Percentiles rank a stretch among this genome's conserved stretches.
These are phyloP conservation scores for Cucumis cinereus DNA, from an alignment of 306 rosid genomes.

Conservation along the genomic window DNA sequence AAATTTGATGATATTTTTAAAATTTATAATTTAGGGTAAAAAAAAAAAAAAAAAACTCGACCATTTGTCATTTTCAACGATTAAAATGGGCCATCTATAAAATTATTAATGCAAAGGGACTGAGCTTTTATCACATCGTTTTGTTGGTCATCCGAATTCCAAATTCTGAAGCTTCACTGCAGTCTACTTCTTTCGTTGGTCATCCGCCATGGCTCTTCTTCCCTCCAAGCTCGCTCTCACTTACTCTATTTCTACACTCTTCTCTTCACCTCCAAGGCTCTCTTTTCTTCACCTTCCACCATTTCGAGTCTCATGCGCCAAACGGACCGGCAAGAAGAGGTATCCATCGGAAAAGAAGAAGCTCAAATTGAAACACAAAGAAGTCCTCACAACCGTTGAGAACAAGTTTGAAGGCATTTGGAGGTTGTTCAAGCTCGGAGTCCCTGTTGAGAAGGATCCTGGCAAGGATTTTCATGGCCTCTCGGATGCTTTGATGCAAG, in stretches of 20 bases:
- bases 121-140: not conserved
- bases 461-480: constrained; percentile 65
- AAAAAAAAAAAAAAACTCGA: too few relatives aligned
- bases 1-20: too few relatives aligned
- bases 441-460: constrained; percentile 57
- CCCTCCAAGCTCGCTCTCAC: constrained; percentile 30
- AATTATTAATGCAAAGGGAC: not conserved
- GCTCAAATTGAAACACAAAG: constrained; percentile 45
- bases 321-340: constrained; percentile 66
- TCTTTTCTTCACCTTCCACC: constrained; percentile 22
- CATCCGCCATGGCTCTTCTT: constrained; percentile 36
- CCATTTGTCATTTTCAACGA: too few relatives aligned
- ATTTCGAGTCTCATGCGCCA: constrained; percentile 30
- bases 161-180: not conserved
- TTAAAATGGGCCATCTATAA: too few relatives aligned
- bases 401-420: constrained; percentile 62
- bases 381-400: constrained; percentile 20
- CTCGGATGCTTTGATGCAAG: constrained; percentile 55
- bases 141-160: not conserved
- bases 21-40: too few relatives aligned
- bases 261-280: not conserved
- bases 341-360: constrained; percentile 93
- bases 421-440: constrained; percentile 72
- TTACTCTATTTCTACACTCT: constrained; percentile 7
- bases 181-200: not conserved